Evolutionary conservation across 2,329 filamentous ascomycete species (phyloP), one percentile per base, ranked within the genome.

Genomic region (Mycosphaerella sp.): DNA sequence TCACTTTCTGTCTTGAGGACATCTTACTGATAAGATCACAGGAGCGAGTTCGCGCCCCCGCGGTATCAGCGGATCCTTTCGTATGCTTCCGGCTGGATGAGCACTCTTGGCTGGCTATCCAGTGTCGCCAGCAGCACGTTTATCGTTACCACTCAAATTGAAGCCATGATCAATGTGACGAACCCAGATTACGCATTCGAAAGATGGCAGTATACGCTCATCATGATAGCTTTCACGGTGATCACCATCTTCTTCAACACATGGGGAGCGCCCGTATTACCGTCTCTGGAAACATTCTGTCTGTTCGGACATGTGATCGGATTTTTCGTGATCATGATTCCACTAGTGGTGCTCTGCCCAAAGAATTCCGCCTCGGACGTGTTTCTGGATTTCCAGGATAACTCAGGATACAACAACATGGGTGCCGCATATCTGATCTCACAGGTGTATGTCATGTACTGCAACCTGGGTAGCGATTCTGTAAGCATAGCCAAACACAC

Each of bases 211-310:
- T 55, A 54, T 32, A 64, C 62, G 5, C 56, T 69, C 10, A 53
- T 69, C 40, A 66, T 68, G 59, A 55, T 67, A 21, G 66, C 63
- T 1, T 67, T 71, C 50, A 64, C 69, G 14, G 69, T 77, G 56
- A 57, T 69, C 36, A 66, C 63, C 10, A 65, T 69, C 48, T 66
- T 64, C 8, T 66, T 62, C 54, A 62, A 62, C 50, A 62, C 60
- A 1, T 61, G 56, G 58, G 60, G 53, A 34, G 73, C 72, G 3
- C 69, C 68, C 26, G 57, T 74, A 2, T 53, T 67, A 5, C 65
- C 63, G 1, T 51, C 46, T 9, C 54, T 67, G 40, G 78, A 81
- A 62, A 74, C 72, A 0, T 51, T 55, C 5, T 64, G 62, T 44
- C 55, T 70, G 38, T 44, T 65, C 38, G 58, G 62, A 5, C 67